Evolutionary conservation across 2,329 filamentous ascomycete species (phyloP), one percentile per base, ranked within the genome.

Genomic region (Immersiporthe knoxdaviesiana): DNA sequence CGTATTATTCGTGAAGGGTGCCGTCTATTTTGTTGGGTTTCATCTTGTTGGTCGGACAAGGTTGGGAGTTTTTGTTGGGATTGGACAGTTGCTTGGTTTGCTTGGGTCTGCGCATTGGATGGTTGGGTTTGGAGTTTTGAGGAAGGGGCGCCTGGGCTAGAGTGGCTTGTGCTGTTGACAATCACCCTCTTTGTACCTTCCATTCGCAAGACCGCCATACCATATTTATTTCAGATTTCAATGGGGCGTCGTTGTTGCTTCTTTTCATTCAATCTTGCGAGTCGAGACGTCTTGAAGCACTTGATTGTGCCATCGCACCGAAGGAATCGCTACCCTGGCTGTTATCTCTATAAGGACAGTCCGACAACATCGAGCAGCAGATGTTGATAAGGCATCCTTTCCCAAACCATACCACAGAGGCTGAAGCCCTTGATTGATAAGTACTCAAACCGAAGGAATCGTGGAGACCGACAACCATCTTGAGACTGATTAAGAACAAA

Each of bases 1-100:
- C 64, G 24, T 71, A 71, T 62, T 71, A 71, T 59, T 58, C 67
- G 39, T 71, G 59, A 59, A 24, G 35, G 35, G 35, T 8, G 35
- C 35, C n/a, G n/a, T n/a, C n/a, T n/a, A n/a, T n/a, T n/a, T n/a
- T n/a, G 21, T 47, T 8, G 27, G 7, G 3, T 30, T 10, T 32
- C 16, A 11, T 16, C 14, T 56, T 56, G 24, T 4, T 56, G 4
- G 18, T 21, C 18, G 21, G 44, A 8, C 44, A 47, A 35, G 4
- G 5, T 39, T 47, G 44, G 41, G 21, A 47, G 21, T 8, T 47
- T 8, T 6, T 44, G 16, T 21, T 47, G 21, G 44, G 44, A 47
- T 47, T 10, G 44, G 7, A 21, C 7, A 6, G 44, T 2, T 18
- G 44, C 1, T 8, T 18, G 44, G 2, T 8, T n/a, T 6, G 44